phyloP scores from a whole-genome alignment of 1,284 basidiomycete genomes.

The Flammula alnicola region DNA sequence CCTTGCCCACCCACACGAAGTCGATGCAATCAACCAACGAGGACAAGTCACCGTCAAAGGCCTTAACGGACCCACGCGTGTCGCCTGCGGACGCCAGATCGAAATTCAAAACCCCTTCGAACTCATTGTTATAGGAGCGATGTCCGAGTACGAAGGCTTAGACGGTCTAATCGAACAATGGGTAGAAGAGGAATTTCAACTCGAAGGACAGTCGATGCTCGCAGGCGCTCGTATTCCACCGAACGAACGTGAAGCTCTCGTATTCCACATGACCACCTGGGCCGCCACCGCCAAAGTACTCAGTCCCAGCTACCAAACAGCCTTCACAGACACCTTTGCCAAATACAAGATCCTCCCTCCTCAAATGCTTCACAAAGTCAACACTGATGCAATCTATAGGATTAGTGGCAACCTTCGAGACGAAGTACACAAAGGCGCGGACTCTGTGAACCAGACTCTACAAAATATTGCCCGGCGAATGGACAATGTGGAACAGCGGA shows the following conservation, averaged over 20 bases:
- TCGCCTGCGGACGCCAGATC: slow-evolving; percentile 4
- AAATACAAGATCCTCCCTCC: background rate
- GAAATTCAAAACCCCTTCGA: slow-evolving; percentile 14
- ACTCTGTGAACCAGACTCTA: background rate
- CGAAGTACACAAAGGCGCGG: slow-evolving; percentile 3
- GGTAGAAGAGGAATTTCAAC: background rate
- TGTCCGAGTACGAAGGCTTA: background rate
- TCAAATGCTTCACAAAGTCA: slow-evolving; percentile 3
- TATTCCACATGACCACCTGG: slow-evolving; percentile 19
- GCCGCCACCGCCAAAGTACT: slow-evolving; percentile 11
- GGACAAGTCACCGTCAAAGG: background rate
- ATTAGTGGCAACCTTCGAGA: background rate
- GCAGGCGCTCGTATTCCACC: background rate
- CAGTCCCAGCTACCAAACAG: background rate
- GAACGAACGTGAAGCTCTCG: slow-evolving; percentile 2
- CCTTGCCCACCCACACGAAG: slow-evolving; percentile 3
- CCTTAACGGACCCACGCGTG: background rate
- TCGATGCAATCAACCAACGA: slow-evolving; percentile 4
- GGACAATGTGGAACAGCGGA: background rate
- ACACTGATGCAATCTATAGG: background rate
- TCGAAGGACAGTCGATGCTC: slow-evolving; percentile 1
- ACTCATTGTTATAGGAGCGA: slow-evolving; percentile 3
- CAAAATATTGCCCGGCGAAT: background rate
- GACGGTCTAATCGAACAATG: background rate
- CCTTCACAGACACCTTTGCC: background rate